These are phyloP conservation scores for Saccharomyces hybrid DNA, from an alignment of 1,139 yeast genomes.

Conservation along the genomic window DNA sequence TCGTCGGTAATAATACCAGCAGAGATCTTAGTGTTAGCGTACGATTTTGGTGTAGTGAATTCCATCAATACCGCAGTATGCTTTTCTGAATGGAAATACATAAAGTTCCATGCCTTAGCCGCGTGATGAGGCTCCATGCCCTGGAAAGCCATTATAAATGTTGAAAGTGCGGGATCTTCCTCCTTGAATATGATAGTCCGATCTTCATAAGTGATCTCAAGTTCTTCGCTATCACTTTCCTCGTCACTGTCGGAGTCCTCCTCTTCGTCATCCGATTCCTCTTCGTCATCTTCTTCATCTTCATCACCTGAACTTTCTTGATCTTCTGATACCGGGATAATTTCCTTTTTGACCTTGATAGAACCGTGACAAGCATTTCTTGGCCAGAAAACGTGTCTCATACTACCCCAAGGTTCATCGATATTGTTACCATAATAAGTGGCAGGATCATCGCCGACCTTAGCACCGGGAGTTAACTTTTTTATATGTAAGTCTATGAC, in stretches of 20 bases:
- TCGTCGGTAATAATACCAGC: slow-evolving; percentile 66
- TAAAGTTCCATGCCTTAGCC: slow-evolving; percentile 92
- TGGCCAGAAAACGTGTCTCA: slow-evolving; percentile 97
- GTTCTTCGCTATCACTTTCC: slow-evolving; percentile 9
- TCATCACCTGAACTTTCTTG: slow-evolving; percentile 3
- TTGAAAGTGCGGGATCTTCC: slow-evolving; percentile 46
- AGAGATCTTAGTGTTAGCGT: slow-evolving; percentile 74
- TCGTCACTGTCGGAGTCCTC: slow-evolving; percentile 16
- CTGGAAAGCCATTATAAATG: slow-evolving; percentile 95
- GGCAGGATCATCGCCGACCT: slow-evolving; percentile 82
- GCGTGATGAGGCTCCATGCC: slow-evolving; percentile 99
- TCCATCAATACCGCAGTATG: slow-evolving; percentile 84
- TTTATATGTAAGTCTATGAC: slow-evolving; percentile 60
- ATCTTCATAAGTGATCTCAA: slow-evolving; percentile 16
- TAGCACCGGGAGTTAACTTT: slow-evolving; percentile 67
- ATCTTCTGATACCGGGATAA: not conserved
- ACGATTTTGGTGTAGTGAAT: slow-evolving; percentile 87
- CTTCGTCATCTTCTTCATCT: too few species aligned
- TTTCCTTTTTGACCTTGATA: slow-evolving; percentile 34
- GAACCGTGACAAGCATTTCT: slow-evolving; percentile 66
- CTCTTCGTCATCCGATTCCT: slow-evolving; percentile 10
- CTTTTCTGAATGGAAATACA: slow-evolving; percentile 75
- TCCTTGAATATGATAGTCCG: slow-evolving; percentile 18
- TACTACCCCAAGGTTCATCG: slow-evolving; percentile 88
- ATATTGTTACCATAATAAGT: slow-evolving; percentile 79